Base-by-base conservation (phyloP, 2,329 filamentous ascomycete species). In the Colletotrichum eleusines region DNA sequence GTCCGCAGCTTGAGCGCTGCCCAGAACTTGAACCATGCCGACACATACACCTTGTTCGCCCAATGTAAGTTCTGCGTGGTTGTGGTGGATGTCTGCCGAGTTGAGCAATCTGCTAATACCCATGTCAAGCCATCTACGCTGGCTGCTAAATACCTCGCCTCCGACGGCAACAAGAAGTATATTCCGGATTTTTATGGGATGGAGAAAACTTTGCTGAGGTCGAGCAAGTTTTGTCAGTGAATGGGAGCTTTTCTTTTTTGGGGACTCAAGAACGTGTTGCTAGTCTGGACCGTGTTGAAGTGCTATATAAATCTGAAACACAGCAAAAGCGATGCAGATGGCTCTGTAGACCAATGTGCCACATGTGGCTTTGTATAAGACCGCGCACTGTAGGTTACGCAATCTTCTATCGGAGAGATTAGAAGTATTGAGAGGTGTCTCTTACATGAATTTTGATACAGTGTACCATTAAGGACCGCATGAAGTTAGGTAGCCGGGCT, bases 1-100 rank as follows among this genome's bases (percentile, higher is more conserved):
- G 86, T 89, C 69, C 74, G 78, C 20, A 76, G 79, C 6, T 78
- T 92, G 72, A 82, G 78, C 14, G 82, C 82, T 0, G 73, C 77
- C 6, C 78, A 87, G 75, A 89, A 89, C 57, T 76, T 92, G 11
- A 82, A 84, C 74, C 91, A 92, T 72, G 90, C 90, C 11, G 90
- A 92, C 76, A 87, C 85, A 0, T 91, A 83, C 61, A 76, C 79
- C 5, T 73, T 83, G 14, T 83, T 81, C 60, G 78, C 80, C 35
- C 78, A 82, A 35, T 54, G 31, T 67, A 40, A 65, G 35, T 12
- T 28, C 35, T n/a, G 31, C 35, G n/a, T 14, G 12, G 5, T 42
- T 31, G n/a, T 9, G n/a, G 12, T 28, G 20, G 8, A 5, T 7
- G n/a, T 8, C 18, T 26, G 9, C 5, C 11, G 26, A 18, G 42